Conservation (phyloP, 225 moss, liverwort and hornwort species). For the Polytrichum commune region DNA sequence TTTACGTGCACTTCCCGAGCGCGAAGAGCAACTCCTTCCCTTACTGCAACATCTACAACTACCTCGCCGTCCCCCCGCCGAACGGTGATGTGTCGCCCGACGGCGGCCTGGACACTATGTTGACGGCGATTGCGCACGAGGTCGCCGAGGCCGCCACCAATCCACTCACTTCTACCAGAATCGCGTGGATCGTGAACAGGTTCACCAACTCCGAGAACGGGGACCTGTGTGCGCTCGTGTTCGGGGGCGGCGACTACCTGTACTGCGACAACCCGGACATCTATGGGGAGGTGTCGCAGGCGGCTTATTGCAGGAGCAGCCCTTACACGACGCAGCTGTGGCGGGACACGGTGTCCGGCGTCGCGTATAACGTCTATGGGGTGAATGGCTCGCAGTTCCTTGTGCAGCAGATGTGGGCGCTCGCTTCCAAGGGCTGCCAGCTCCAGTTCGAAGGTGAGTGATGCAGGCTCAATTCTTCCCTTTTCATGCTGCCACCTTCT, state of each 20-base stretch:
- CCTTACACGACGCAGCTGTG: background rate
- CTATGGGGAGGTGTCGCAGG: background rate
- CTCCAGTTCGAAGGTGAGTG: background rate
- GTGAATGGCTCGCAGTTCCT: background rate
- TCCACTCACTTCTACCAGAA: background rate
- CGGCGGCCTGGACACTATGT: background rate
- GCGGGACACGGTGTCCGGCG: background rate
- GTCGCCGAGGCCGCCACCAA: background rate
- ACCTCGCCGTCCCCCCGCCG: background rate
- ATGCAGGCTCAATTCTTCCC: too few species aligned
- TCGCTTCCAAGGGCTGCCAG: background rate
- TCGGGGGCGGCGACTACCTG: background rate
- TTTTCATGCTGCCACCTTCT: too few species aligned
- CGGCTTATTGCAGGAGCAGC: background rate
- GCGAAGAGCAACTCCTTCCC: too few species aligned
- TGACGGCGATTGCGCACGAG: background rate
- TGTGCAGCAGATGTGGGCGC: constrained; percentile 1
- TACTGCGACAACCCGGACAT: background rate
- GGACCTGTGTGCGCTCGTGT: background rate
- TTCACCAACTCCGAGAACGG: background rate
- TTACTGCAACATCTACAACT: too few species aligned
- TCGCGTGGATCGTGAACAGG: background rate
- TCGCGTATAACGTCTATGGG: background rate
- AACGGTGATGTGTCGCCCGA: background rate
- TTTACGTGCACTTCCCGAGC: too few species aligned